These are phyloP conservation scores for Phaeoacremonium minimum DNA, from an alignment of 2,329 filamentous ascomycete species.

Conservation along the genomic window DNA sequence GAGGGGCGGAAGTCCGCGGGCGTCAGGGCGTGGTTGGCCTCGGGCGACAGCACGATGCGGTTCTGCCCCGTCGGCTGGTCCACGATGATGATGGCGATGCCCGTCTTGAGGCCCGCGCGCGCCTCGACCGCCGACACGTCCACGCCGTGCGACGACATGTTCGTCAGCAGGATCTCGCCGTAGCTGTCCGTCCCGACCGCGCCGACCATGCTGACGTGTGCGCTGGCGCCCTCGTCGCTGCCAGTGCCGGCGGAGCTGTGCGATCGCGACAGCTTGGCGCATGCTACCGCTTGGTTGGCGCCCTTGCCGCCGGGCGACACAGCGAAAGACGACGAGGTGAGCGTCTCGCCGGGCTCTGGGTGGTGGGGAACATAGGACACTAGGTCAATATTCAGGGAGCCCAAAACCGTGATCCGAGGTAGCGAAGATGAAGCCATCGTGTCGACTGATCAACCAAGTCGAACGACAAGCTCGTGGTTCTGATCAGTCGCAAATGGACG, in stretches of 20 bases:
- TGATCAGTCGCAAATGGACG: no score
- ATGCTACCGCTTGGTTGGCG: conserved; percentile 90
- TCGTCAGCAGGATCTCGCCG: conserved; percentile 52
- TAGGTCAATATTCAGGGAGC: conserved; percentile 92
- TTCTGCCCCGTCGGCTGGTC: conserved; percentile 71
- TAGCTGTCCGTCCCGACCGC: conserved; percentile 69
- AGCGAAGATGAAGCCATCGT: conserved; percentile 17
- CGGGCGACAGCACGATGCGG: conserved; percentile 68
- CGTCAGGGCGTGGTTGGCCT: conserved; percentile 54
- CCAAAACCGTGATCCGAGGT: conserved; percentile 72
- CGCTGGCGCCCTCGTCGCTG: conserved; percentile 15
- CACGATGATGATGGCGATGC: conserved; percentile 72
- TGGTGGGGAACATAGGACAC: conserved; percentile 83
- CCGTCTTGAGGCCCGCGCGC: conserved; percentile 48
- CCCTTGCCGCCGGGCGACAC: conserved; percentile 89
- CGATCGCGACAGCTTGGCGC: conserved; percentile 70
- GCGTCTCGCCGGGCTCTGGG: conserved; percentile 79
- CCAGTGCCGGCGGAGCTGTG: conserved; percentile 1
- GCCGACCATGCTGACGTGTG: conserved; percentile 64
- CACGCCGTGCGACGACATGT: conserved; percentile 58
- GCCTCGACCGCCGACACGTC: conserved; percentile 50
- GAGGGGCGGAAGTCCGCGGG: neutral
- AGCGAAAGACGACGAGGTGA: conserved; percentile 73
- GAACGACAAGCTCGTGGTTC: no score
- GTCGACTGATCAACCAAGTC: no score